These are phyloP conservation scores for Alternaria dauci DNA, from an alignment of 2,329 filamentous ascomycete genomes.

Conservation along the genomic window DNA sequence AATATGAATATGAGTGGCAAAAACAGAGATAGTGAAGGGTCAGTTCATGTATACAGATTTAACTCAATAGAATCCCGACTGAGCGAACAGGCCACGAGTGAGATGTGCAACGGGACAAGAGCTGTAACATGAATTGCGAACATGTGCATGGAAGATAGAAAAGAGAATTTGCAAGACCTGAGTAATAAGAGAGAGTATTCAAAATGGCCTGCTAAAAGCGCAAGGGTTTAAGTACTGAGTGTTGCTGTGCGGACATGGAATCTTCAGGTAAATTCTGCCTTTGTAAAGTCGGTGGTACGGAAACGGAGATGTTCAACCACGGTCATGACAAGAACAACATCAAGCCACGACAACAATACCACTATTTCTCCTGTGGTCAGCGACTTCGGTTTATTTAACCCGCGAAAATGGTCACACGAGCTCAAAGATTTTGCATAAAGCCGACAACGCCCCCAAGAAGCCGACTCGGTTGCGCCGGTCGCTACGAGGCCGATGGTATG, in stretches of 20 bases:
- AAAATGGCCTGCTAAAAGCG: background rate
- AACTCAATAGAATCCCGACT: background rate
- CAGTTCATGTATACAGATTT: background rate
- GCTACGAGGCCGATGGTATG: background rate
- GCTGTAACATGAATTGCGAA: background rate
- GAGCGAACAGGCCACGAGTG: background rate
- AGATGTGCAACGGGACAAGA: background rate
- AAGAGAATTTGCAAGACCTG: background rate
- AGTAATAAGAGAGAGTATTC: background rate
- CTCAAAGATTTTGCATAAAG: background rate
- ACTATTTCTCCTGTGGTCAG: background rate
- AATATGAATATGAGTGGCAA: background rate
- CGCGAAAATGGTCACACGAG: conserved; percentile 9
- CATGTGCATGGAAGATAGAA: background rate
- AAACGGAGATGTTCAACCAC: background rate
- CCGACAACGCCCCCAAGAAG: background rate
- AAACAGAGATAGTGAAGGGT: background rate
- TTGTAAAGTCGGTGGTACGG: background rate
- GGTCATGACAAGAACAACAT: background rate
- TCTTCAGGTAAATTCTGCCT: background rate
- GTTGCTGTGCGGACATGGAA: background rate
- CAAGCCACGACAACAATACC: background rate
- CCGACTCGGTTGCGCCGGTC: background rate
- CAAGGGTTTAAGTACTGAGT: background rate
- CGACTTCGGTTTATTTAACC: background rate